These are phyloP conservation scores for Zasmidium angulare DNA, from an alignment of 2,329 filamentous ascomycete genomes.

Conservation along the genomic window DNA sequence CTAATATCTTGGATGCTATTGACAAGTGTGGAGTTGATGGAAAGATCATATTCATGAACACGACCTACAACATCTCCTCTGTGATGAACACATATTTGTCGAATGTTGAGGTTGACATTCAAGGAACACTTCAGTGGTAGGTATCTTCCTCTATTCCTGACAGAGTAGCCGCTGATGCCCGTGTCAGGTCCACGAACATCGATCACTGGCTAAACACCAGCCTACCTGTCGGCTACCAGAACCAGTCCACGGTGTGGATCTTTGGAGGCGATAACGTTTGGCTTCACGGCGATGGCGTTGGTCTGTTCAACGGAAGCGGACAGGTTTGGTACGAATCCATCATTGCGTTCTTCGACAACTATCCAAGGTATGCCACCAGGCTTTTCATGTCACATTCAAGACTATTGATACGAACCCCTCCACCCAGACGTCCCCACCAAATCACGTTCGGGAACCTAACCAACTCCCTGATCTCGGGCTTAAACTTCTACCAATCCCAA, in stretches of 20 bases:
- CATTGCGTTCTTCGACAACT: too few species aligned
- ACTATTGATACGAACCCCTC: too few species aligned
- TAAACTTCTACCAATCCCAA: constrained; percentile 56
- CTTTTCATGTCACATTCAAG: too few species aligned
- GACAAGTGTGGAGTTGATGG: constrained; percentile 48
- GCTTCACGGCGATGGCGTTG: constrained; percentile 51
- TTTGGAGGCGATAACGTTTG: constrained; percentile 54
- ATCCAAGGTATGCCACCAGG: too few species aligned
- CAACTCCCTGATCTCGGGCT: constrained; percentile 48
- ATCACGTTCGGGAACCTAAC: constrained; percentile 52
- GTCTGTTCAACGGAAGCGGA: constrained; percentile 60
- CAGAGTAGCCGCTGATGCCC: too few species aligned
- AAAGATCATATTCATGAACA: constrained; percentile 51
- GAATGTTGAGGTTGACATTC: constrained; percentile 49
- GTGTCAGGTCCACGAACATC: constrained; percentile 34
- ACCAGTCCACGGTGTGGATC: constrained; percentile 55
- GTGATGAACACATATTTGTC: constrained; percentile 51
- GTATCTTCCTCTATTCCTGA: too few species aligned
- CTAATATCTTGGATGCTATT: constrained; percentile 53
- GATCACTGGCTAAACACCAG: constrained; percentile 54
- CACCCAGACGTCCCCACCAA: constrained; percentile 45
- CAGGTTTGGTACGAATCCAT: constrained; percentile 50
- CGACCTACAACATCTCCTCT: constrained; percentile 49
- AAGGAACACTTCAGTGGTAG: constrained; percentile 47
- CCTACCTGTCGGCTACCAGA: constrained; percentile 55